A percentile compares a stretch with the other conserved stretches of the same genome.
Evolutionary conservation across 2,329 filamentous ascomycete species (phyloP).

Genomic region (Alternaria infectoria): DNA sequence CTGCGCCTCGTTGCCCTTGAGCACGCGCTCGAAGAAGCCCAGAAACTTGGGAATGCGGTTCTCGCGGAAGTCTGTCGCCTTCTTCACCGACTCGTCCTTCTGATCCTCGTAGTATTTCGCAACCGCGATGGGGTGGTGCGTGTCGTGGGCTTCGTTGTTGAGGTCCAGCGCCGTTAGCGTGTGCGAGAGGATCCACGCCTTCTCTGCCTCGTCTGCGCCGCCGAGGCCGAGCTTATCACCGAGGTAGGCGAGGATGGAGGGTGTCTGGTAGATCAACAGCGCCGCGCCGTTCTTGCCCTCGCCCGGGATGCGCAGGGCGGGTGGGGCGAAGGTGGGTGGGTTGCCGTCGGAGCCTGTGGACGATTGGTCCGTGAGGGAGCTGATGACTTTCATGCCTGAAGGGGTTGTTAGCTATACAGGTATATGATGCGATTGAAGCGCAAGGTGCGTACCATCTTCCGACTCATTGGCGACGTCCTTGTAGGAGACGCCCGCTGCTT

Average conservation of each 20-base stretch:
- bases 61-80: constrained; percentile 63
- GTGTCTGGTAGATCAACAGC: constrained; percentile 70
- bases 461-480: constrained; percentile 63
- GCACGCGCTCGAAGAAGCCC: constrained; percentile 70
- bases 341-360: constrained; percentile 61
- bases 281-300: constrained; percentile 60
- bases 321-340: constrained; percentile 70
- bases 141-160: constrained; percentile 74
- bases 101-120: constrained; percentile 75
- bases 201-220: constrained; percentile 55
- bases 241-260: constrained; percentile 76
- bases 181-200: constrained; percentile 68
- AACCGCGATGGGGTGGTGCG: constrained; percentile 72
- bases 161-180: constrained; percentile 74
- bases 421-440: neutral
- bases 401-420: neutral
- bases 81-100: constrained; percentile 68
- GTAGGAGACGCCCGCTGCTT: constrained; percentile 70
- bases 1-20: constrained; percentile 63
- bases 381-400: constrained; percentile 56
- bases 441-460: constrained; percentile 49
- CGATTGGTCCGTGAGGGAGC: constrained; percentile 55
- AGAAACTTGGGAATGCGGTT: constrained; percentile 75
- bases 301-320: constrained; percentile 62
- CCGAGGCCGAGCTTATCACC: constrained; percentile 65